These are phyloP conservation scores for Candida rishiriensis DNA, from an alignment of 805 yeast species.

Conservation along the genomic window DNA sequence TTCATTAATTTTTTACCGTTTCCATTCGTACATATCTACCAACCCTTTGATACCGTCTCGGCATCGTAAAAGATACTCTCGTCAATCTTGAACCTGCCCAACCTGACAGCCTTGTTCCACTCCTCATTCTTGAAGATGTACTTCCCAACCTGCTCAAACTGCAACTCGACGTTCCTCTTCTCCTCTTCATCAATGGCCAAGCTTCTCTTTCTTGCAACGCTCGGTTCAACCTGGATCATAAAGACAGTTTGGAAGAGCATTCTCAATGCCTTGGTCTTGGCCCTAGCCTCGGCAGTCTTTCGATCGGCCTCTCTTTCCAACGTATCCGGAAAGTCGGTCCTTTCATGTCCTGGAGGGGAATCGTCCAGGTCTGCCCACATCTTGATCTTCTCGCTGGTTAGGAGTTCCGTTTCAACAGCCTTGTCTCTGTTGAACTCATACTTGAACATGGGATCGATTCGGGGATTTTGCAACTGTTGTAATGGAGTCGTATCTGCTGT, in stretches of 20 bases:
- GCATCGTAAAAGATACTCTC: slow-evolving; percentile 33
- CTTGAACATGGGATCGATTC: slow-evolving; percentile 25
- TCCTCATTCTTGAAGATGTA: slow-evolving; percentile 42
- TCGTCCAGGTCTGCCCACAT: slow-evolving; percentile 28
- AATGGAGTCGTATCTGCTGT: slow-evolving; percentile 25
- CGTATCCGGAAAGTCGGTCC: slow-evolving; percentile 55
- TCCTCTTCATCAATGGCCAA: background rate
- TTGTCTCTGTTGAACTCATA: slow-evolving; percentile 22
- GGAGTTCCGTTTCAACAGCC: slow-evolving; percentile 12
- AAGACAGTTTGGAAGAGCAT: slow-evolving; percentile 41
- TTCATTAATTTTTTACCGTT: too few relatives aligned
- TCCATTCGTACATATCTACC: too few relatives aligned
- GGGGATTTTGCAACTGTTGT: slow-evolving; percentile 17
- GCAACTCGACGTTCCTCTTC: background rate
- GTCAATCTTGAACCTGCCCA: slow-evolving; percentile 30
- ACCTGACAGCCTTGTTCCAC: slow-evolving; percentile 34
- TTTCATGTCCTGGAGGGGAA: slow-evolving; percentile 55
- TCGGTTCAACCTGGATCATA: slow-evolving; percentile 14
- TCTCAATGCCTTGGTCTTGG: slow-evolving; percentile 36
- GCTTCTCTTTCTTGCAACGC: background rate
- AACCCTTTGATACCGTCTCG: background rate
- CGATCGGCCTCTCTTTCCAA: slow-evolving; percentile 43
- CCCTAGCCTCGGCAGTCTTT: slow-evolving; percentile 19
- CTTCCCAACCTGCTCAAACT: slow-evolving; percentile 32
- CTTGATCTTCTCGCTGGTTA: slow-evolving; percentile 21